Percentiles rank a stretch among this genome's conserved stretches.
Conservation (phyloP, 2,329 filamentous ascomycete species). For the Aplosporella prunicola region DNA sequence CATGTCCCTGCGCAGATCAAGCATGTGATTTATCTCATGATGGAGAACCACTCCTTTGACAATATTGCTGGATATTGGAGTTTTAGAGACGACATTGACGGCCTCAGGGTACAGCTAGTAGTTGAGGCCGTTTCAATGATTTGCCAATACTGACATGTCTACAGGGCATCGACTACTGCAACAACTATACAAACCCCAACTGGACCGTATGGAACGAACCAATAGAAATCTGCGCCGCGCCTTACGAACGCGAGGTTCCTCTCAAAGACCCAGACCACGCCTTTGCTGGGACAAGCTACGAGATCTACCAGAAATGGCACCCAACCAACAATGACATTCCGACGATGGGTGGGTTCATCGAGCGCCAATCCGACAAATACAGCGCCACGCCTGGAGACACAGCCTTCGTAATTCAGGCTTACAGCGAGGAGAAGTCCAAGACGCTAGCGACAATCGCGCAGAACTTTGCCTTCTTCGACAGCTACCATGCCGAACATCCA, state of each 20-base stretch:
- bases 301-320: slow-evolving; percentile 32
- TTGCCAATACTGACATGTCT: background rate
- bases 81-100: slow-evolving; percentile 28
- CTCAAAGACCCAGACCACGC: slow-evolving; percentile 27
- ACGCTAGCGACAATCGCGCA: slow-evolving; percentile 25
- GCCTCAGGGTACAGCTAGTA: slow-evolving; percentile 15
- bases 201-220: slow-evolving; percentile 24
- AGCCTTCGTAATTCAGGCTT: slow-evolving; percentile 31
- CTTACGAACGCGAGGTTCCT: slow-evolving; percentile 29
- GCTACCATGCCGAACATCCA: slow-evolving; percentile 30
- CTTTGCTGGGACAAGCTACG: slow-evolving; percentile 20
- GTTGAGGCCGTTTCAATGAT: background rate
- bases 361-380: slow-evolving; percentile 31
- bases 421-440: slow-evolving; percentile 26
- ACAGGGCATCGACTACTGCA: slow-evolving; percentile 22
- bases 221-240: slow-evolving; percentile 26
- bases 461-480: slow-evolving; percentile 32
- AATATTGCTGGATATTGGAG: slow-evolving; percentile 33
- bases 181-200: slow-evolving; percentile 31
- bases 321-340: slow-evolving; percentile 26
- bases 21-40: slow-evolving; percentile 5
- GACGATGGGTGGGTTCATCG: slow-evolving; percentile 31
- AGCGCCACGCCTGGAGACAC: slow-evolving; percentile 26
- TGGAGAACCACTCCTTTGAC: slow-evolving; percentile 30
- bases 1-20: background rate